These are phyloP conservation scores for Sporothrix sp. DNA, from an alignment of 2,329 filamentous ascomycete genomes.

Conservation along the genomic window DNA sequence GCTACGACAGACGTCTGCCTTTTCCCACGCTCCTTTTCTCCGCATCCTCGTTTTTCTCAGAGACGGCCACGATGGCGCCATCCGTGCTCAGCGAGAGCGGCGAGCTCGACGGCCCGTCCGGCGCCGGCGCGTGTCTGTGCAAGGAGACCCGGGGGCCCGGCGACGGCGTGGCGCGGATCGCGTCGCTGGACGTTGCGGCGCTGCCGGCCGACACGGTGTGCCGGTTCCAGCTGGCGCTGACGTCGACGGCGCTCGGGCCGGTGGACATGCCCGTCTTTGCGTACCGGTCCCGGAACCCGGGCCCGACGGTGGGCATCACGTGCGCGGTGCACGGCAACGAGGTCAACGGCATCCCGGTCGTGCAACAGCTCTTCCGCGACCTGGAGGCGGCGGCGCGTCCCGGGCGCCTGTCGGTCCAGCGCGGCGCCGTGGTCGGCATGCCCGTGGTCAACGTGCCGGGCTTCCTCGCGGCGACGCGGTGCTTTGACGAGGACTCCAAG, in stretches of 20 bases:
- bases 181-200: neutral
- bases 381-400: neutral
- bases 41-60: no score
- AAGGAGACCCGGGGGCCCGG: no score
- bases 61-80: no score
- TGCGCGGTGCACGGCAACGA: slow-evolving; percentile 3
- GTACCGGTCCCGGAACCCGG: neutral
- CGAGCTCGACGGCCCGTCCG: no score
- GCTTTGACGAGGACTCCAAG: slow-evolving; percentile 6
- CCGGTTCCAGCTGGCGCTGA: neutral
- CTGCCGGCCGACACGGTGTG: neutral
- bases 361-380: slow-evolving; percentile 1
- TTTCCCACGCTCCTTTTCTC: no score
- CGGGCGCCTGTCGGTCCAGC: neutral
- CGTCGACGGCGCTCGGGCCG: neutral
- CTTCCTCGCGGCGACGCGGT: neutral
- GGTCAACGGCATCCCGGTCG: slow-evolving; percentile 2
- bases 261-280: slow-evolving; percentile 3
- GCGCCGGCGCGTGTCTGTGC: no score
- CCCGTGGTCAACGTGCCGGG: slow-evolving; percentile 3
- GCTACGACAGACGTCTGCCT: no score
- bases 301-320: neutral
- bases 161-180: neutral
- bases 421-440: slow-evolving; percentile 1
- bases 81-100: no score